These are phyloP conservation scores for Lagerstroemia speciosa DNA, from an alignment of 345 rosid species.

Conservation along the genomic window DNA sequence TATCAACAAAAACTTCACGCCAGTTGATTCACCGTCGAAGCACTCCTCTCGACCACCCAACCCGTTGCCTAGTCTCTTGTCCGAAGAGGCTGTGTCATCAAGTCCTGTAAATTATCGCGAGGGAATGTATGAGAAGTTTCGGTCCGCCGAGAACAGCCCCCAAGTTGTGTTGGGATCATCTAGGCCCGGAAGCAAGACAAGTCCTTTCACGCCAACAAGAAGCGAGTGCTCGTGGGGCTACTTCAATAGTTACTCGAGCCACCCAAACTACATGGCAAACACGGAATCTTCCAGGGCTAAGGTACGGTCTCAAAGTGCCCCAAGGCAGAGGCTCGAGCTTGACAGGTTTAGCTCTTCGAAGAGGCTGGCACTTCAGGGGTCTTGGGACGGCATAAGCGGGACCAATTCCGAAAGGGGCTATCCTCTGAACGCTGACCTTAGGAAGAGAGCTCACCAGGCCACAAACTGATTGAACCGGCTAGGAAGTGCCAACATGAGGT, in stretches of 20 bases:
- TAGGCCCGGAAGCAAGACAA: constrained; percentile 59
- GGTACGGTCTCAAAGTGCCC: constrained; percentile 86
- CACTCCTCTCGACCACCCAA: constrained; percentile 23
- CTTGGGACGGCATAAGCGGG: constrained; percentile 26
- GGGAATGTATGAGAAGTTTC: constrained; percentile 25
- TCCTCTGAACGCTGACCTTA: constrained; percentile 28
- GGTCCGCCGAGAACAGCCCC: constrained; percentile 65
- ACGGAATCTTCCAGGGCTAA: constrained; percentile 73
- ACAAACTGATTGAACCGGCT: constrained; percentile 25
- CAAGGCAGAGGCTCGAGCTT: constrained; percentile 77
- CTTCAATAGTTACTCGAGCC: constrained; percentile 45
- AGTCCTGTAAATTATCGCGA: constrained; percentile 26
- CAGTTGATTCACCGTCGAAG: constrained; percentile 43
- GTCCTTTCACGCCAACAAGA: constrained; percentile 70
- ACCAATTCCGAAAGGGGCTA: constrained; percentile 34
- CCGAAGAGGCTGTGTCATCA: constrained; percentile 32
- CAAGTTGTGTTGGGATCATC: constrained; percentile 48
- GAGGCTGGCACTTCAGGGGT: constrained; percentile 40
- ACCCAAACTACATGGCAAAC: constrained; percentile 88
- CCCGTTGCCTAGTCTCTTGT: constrained; percentile 26
- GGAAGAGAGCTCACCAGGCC: constrained; percentile 24
- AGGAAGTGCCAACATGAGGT: constrained; percentile 27
- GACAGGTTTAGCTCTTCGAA: constrained; percentile 33
- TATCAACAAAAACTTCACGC: constrained; percentile 27
- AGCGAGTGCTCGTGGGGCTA: constrained; percentile 71